Evolutionary conservation across 352 stramenopile species (phyloP).

Genomic region (Pythium guiyangense): DNA sequence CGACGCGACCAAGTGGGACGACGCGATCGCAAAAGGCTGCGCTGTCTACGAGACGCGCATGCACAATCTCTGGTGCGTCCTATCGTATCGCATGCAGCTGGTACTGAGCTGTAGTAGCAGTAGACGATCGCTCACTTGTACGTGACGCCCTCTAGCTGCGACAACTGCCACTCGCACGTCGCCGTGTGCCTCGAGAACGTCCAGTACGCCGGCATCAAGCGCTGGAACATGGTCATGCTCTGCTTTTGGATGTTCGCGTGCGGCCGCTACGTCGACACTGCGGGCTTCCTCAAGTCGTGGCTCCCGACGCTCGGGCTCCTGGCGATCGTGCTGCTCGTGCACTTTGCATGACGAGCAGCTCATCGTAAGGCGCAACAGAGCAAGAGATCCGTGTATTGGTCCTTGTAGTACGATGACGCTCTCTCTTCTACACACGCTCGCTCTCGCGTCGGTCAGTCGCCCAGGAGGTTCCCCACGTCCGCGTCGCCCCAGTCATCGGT

Average conservation of each 20-base stretch:
- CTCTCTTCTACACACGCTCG: too few relatives aligned
- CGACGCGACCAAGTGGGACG: slow-evolving; percentile 84
- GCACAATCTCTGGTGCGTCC: slow-evolving; percentile 90
- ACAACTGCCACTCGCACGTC: slow-evolving; percentile 98
- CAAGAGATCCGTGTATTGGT: not conserved
- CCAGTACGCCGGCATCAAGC: slow-evolving; percentile 45
- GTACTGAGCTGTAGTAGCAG: not conserved
- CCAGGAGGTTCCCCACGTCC: slow-evolving; percentile 70
- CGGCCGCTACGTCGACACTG: slow-evolving; percentile 44
- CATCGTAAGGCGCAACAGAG: too few relatives aligned
- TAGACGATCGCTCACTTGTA: not conserved
- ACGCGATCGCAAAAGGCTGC: slow-evolving; percentile 85
- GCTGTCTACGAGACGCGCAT: slow-evolving; percentile 91
- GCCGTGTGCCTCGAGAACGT: slow-evolving; percentile 69
- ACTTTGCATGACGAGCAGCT: too few relatives aligned
- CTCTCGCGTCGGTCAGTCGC: slow-evolving; percentile 27
- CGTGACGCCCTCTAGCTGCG: slow-evolving; percentile 44
- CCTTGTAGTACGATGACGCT: not conserved
- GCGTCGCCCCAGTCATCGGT: slow-evolving; percentile 78
- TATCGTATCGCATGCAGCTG: not conserved
- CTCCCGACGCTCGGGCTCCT: slow-evolving; percentile 23
- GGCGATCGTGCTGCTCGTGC: slow-evolving; percentile 19
- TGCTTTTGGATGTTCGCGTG: slow-evolving; percentile 82
- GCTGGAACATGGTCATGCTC: slow-evolving; percentile 80
- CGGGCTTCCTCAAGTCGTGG: slow-evolving; percentile 37